Base-by-base conservation (phyloP, 2,329 filamentous ascomycete genomes). In the Ophioceras dolichostomum region DNA sequence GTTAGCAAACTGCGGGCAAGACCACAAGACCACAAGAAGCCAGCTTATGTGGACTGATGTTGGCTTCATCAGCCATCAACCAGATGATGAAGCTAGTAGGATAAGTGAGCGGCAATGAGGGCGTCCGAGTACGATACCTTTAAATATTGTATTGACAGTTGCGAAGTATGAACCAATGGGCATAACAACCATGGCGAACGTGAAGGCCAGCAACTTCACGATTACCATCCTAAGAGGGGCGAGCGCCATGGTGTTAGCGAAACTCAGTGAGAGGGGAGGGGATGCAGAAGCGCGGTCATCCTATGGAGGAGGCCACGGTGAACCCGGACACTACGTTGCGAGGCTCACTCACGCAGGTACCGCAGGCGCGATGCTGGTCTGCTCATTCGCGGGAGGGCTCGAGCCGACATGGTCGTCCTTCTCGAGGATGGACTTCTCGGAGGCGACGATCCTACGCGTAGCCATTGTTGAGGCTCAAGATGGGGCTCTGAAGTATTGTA, bases 151-250 rank as follows among this genome's bases (percentile, higher is more conserved):
- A 52, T 88, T 73, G 20, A 94, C 69, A 0, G 83, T 83, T 32
- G 83, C 51, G 57, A 93, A 98, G 60, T 95, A 98, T 30, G 83
- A 86, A 29, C 84, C 79, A 48, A 98, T 85, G 12, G 91, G 91
- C 16, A 83, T 61, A 13, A 82, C 72, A 42, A 95, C 72, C 89
- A 98, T 96, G 54, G 87, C 88, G 28, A 88, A 65, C 0, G 88
- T 94, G 62, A 95, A 96, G 45, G 73, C 79, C 13, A 96, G 70
- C 16, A 98, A 76, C 63, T 96, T 98, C 53, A 79, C 64, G 45
- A 98, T 91, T 46, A 96, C 87, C 53, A 82, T 69, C 40, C 86
- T 86, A 39, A 10, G 26, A n/a, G n/a, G n/a, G n/a, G n/a, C n/a
- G n/a, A n/a, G n/a, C n/a, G 13, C n/a, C 20, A 27, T 20, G 29